phyloP scores from a whole-genome alignment of 345 rosid species.

The Linum tenue region DNA sequence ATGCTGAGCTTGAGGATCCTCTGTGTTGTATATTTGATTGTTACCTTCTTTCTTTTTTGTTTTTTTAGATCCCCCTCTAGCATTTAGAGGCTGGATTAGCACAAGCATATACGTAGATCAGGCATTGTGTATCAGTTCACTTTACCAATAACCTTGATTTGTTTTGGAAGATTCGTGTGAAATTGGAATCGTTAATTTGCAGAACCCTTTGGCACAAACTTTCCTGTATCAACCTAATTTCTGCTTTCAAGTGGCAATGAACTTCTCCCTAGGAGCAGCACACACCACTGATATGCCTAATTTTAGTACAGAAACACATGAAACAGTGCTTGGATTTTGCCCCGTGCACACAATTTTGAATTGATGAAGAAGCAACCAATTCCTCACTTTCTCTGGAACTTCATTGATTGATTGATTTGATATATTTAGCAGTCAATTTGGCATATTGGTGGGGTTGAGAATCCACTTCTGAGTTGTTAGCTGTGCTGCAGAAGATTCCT shows the following conservation, averaged over 20 bases:
- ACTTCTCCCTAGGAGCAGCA: neutral
- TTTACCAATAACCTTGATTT: neutral
- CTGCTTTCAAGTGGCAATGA: neutral
- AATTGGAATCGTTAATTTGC: neutral
- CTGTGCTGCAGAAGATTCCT: constrained; percentile 20
- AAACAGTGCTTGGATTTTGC: neutral
- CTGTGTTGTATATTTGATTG: constrained; percentile 19
- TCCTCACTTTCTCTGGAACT: neutral
- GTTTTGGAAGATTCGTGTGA: neutral
- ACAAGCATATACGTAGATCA: constrained; percentile 7
- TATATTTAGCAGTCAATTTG: neutral
- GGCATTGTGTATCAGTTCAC: neutral
- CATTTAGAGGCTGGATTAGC: no score
- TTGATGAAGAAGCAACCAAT: constrained; percentile 13
- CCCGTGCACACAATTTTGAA: neutral
- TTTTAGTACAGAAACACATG: neutral
- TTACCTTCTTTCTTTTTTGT: neutral
- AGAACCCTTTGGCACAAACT: neutral
- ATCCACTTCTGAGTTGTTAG: constrained; percentile 17
- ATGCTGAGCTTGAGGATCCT: neutral
- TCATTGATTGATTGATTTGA: constrained; percentile 1
- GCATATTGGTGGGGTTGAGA: constrained; percentile 14
- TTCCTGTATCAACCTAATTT: neutral
- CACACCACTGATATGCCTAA: no score
- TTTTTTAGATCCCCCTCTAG: no score